Conservation (phyloP, 140 eudicot genomes). For the Senecio squalidus region DNA sequence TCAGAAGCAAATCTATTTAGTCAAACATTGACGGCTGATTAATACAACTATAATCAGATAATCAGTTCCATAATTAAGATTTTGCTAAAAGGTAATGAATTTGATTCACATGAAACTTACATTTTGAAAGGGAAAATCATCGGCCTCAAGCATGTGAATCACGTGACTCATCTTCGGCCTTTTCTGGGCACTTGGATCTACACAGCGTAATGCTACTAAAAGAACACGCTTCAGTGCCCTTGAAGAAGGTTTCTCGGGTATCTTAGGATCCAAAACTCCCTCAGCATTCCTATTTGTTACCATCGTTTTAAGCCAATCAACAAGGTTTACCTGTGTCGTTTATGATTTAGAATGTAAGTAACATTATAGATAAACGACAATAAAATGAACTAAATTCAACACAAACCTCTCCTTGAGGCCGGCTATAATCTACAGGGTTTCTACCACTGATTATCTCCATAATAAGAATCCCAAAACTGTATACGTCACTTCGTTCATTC, state of each 20-base stretch:
- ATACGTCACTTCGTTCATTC: slow-evolving; percentile 89
- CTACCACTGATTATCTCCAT: slow-evolving; percentile 89
- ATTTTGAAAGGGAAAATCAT: slow-evolving; percentile 77
- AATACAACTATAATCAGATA: not conserved
- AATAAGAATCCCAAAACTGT: slow-evolving; percentile 88
- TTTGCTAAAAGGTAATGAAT: not conserved
- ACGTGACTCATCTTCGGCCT: slow-evolving; percentile 95
- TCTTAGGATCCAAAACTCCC: slow-evolving; percentile 82
- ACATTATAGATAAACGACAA: not conserved
- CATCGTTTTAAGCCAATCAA: slow-evolving; percentile 94
- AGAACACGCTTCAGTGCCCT: slow-evolving; percentile 86
- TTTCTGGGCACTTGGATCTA: slow-evolving; percentile 89
- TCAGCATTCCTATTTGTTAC: slow-evolving; percentile 75
- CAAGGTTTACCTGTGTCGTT: slow-evolving; percentile 59
- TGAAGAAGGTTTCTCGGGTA: slow-evolving; percentile 88
- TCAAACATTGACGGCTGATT: not conserved
- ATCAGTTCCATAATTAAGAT: not conserved
- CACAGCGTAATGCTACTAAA: slow-evolving; percentile 82
- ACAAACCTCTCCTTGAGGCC: slow-evolving; percentile 90
- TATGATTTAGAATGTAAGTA: slow-evolving; percentile 9
- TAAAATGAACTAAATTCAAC: not conserved
- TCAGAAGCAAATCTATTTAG: not conserved
- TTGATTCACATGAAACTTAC: slow-evolving; percentile 42
- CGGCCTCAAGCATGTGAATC: slow-evolving; percentile 90
- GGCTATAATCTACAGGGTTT: slow-evolving; percentile 86